Evolutionary conservation across 1,284 basidiomycete genomes (phyloP), one percentile per base, ranked within the genome.

Genomic region (Fomitiporia mediterranea): DNA sequence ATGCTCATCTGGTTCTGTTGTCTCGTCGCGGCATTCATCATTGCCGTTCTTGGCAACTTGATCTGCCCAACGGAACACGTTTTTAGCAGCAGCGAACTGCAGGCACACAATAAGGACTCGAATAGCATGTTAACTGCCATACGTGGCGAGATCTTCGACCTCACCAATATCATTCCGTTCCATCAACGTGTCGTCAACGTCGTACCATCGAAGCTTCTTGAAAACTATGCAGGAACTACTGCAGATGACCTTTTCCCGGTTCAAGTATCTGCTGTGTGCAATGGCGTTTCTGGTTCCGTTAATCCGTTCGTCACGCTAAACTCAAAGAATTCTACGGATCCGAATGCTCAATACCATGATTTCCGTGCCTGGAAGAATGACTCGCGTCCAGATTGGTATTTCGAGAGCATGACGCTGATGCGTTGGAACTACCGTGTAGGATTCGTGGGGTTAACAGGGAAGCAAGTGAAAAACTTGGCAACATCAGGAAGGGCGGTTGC

Each of bases 1-100:
- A 72, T 97, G 60, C 80, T 98, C 72, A 98, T 99, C 66, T 98
- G 95, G 95, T 87, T 98, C 67, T 78, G 92, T 52, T 98, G 94
- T 66, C 85, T 72, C 21, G 85, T 83, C 64, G 87, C 94, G 2
- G 79, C 96, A 56, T 99, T 99, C 70, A 89, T 99, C 66, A 96
- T 99, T 65, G 92, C 91, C 8, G 73, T 96, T 47, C 78, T 99
- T 32, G 94, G 93, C 28, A 74, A 82, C 56, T 69, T 98, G 59
- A 98, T 99, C 72, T 99, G 97, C 68, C 96, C 95, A 1, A 92
- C 86, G 61, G 86, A 98, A 68, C 89, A 98, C 68, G 89, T 99
- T 57, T 98, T 86, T 78, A 91, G 84, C 62, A 71, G 75, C 2
- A 74, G 74, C 32, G 96, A 99, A 69, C 74, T 99, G 42, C 74